These are phyloP conservation scores for Fomitiporia mediterranea DNA, from an alignment of 1,284 basidiomycete species.

Conservation along the genomic window DNA sequence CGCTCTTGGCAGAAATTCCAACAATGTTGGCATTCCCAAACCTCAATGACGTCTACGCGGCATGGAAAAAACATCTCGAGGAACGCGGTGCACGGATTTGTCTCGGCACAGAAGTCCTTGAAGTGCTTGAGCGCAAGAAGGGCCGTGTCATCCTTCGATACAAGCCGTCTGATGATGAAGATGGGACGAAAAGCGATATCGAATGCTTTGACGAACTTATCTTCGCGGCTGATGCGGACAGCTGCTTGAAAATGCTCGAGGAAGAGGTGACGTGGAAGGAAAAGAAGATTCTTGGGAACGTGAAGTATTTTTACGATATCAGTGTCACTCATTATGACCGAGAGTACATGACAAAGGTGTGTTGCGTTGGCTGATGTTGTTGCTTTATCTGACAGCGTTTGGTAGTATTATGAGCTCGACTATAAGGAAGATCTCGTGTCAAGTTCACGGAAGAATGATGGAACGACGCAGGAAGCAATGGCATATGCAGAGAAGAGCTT, in stretches of 20 bases:
- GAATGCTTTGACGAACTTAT: constrained; percentile 63
- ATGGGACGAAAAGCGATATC: constrained; percentile 29
- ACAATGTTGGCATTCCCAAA: constrained; percentile 38
- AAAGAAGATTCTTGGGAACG: constrained; percentile 52
- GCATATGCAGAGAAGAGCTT: constrained; percentile 45
- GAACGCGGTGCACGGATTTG: constrained; percentile 30
- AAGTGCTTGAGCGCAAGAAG: constrained; percentile 21
- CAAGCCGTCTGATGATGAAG: constrained; percentile 24
- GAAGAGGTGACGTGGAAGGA: constrained; percentile 54
- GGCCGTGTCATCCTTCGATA: constrained; percentile 20
- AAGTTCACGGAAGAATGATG: constrained; percentile 31
- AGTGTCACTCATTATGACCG: constrained; percentile 56
- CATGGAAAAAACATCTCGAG: constrained; percentile 42
- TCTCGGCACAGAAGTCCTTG: constrained; percentile 20
- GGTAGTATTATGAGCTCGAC: constrained; percentile 42
- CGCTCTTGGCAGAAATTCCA: constrained; percentile 38
- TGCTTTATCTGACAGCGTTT: neutral
- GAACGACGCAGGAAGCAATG: constrained; percentile 38
- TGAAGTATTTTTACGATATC: constrained; percentile 52
- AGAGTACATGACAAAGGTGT: constrained; percentile 53
- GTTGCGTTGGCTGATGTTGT: constrained; percentile 44
- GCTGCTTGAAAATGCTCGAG: constrained; percentile 50
- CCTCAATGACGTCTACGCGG: constrained; percentile 42
- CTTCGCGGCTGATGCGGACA: constrained; percentile 55
- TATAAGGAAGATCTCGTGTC: constrained; percentile 38